Evolutionary conservation across 1,139 yeast genomes (phyloP), one percentile per base, ranked within the genome.

Genomic region (Blastobotrys indianensis): DNA sequence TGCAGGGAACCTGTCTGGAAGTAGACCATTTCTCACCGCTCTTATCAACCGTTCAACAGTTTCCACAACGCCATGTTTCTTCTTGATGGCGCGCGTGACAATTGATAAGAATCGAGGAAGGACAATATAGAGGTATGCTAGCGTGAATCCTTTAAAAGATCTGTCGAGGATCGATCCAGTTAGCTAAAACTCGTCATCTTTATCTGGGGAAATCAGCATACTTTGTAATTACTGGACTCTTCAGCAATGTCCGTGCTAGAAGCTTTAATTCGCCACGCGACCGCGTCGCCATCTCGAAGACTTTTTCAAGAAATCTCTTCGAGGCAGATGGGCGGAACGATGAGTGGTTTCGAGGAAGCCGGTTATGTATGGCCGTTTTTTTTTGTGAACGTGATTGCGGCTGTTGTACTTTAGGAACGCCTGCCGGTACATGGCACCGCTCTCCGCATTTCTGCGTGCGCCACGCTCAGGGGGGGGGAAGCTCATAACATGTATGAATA

Each of bases 41-140:
- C 49, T 44, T 37, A 35, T 9, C 46, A 50, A 12, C 53, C 55
- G 33, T 37, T 23, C 13, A 45, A 54, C 16, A 45, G 54, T 33
- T 39, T 53, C 32, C 13, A 32, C 9, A 37, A 52, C 12, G 4
- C 51, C 38, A 17, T 54, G 50, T 6, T 58, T 49, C 9, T 53
- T 49, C 31, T 50, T 54, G 17, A 60, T 45, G n/a, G 60, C 56
- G 13, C 51, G 43, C 2, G 59, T 45, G 7, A 62, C 38, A 25
- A 56, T 51, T 32, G 59, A 56, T 16, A 67, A 42, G 3, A 68
- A 45, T 41, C 63, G 61, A 3, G 75, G 74, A 2, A 69, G 47
- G 9, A 64, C 58, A 25, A 69, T 65, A 49, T 68, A 71, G 16
- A 66, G 43, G 51, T 70, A 70, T 2, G 74, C 70, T n/a, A 69